Percentiles rank a stretch among this genome's conserved stretches.
Conservation (phyloP, 1,284 basidiomycete species). For the Lignosus rhinocerotis region DNA sequence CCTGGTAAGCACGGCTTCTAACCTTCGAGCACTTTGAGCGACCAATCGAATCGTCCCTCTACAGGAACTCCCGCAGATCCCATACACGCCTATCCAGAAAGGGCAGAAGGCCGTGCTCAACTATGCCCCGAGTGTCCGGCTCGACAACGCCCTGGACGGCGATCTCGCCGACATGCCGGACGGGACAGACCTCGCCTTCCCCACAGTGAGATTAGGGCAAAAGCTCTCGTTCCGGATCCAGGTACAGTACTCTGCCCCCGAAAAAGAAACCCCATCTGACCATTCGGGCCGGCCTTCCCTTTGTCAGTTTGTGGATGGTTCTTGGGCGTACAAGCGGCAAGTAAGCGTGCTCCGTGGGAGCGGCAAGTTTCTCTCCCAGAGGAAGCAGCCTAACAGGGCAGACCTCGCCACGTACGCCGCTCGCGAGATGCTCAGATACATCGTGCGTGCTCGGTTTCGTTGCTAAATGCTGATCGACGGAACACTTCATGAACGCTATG, state of each 20-base stretch:
- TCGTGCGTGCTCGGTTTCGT: background rate
- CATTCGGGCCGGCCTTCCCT: background rate
- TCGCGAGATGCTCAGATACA: background rate
- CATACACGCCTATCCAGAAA: background rate
- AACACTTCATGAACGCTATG: background rate
- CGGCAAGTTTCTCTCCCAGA: background rate
- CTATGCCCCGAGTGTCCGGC: background rate
- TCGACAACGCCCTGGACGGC: background rate
- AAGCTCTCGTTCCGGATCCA: background rate
- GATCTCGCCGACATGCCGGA: background rate
- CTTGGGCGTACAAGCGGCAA: background rate
- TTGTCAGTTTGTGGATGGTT: background rate
- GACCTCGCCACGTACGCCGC: background rate
- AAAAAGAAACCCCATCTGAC: too few relatives aligned
- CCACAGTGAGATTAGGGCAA: background rate
- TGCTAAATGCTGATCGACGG: background rate
- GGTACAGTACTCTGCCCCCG: background rate
- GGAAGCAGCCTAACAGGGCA: background rate
- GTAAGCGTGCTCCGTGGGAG: background rate
- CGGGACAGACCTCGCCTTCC: background rate
- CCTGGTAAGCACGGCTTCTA: background rate
- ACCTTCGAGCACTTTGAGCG: background rate
- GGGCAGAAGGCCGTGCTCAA: background rate
- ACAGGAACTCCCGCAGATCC: background rate
- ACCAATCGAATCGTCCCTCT: background rate